Evolutionary conservation across 2,329 filamentous ascomycete species (phyloP), one percentile per base, ranked within the genome.

Genomic region (Microcera coccophila): DNA sequence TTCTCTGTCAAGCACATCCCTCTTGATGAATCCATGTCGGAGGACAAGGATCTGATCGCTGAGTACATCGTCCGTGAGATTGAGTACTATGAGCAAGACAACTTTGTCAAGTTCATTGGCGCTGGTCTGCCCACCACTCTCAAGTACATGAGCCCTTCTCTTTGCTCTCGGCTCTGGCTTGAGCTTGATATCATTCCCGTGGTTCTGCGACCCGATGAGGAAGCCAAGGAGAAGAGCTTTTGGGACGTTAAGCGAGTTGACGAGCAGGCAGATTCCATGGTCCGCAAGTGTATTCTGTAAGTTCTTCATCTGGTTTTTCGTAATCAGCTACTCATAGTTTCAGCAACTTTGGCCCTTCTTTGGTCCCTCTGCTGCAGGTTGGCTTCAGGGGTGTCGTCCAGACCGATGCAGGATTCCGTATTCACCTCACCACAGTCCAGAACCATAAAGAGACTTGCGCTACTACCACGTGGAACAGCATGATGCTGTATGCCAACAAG

Each of bases 211-310:
- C 70, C 72, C 4, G 71, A 73, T 41, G 64, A 72, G 11, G 66
- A 71, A 32, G 58, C 64, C 48, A 68, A 69, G 53, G 63, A 56
- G 41, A 65, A 61, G 53, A 66, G 55, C 32, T 71, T 74, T 48
- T 78, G 76, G 72, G 69, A 74, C 35, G 62, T 67, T 24, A 79
- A 81, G 59, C 68, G 74, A n/a, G 74, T 90, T 4, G 87, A 90
- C 55, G 87, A 93, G 61, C 82, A 90, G 62, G 86, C 87, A 2
- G 87, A 91, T 60, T 86, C 84, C 1, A 85, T 90, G 78, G 84
- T 83, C 2, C 75, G 87, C 48, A 90, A 90, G 69, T 88, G 84
- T 61, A 75, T 90, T 48, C 78, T 82, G 82, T 85, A 65, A 64
- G 76, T 67, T 39, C 34, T n/a, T 19, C 9, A 34, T 39, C 26